Evolutionary conservation across 768 basidiomycete species (phyloP), one percentile per base, ranked within the genome.

Genomic region (Suillus paluster): DNA sequence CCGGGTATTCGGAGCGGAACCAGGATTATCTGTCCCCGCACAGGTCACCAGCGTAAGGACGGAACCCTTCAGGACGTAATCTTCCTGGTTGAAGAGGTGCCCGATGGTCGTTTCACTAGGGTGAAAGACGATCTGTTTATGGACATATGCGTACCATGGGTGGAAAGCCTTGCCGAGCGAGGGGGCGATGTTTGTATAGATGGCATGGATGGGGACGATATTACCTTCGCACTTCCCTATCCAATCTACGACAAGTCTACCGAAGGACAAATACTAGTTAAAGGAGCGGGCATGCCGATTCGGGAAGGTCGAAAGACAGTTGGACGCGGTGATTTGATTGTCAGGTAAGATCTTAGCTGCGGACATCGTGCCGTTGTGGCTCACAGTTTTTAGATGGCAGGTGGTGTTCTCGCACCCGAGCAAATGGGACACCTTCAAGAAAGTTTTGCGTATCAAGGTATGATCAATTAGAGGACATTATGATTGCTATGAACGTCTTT

Each of bases 241-340:
- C 79, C 83, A 45, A 78, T 82, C 65, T 71, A 76, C 57, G 82
- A 84, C 65, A 80, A 80, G 66, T 75, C 74, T 5, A 74, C 83
- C 58, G 81, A 79, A 57, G 87, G 86, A 17, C 79, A 81, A 62
- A 71, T 80, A 46, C 75, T 80, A 44, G 75, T 88, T 58, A 78
- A 78, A 67, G 87, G 85, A 45, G 86, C 84, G 58, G 89, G 89
- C n/a, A 91, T 91, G 89, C 87, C 87, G 44, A 77, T 86, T 49
- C 75, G 83, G 60, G 78, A 83, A n/a, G 75, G 81, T 34, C 81
- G 84, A 11, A 75, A 78, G 67, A 75, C 83, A 11, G 71, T 84
- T 57, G 86, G 86, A 39, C 80, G 83, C 67, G 88, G 89, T 19
- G 86, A 88, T 68, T 75, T 91, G 68, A 76, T 89, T 62, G 78